A percentile compares a stretch with the other conserved stretches of the same genome.
Conservation (phyloP, 805 yeast genomes). For the Barnettozyma wickerhamii region DNA sequence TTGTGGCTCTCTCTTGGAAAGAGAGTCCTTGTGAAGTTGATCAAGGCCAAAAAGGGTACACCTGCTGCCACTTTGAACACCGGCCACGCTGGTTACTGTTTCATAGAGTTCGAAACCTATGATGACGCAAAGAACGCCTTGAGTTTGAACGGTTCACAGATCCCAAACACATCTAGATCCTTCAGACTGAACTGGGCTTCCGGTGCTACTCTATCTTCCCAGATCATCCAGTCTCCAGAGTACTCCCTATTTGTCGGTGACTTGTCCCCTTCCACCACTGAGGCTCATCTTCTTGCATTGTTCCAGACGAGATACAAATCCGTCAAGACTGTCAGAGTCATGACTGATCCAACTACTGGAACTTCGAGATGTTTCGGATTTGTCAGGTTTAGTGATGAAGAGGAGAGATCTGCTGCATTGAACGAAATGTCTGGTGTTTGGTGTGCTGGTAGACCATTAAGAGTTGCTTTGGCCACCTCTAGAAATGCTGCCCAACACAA, state of each 20-base stretch:
- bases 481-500: slow-evolving; percentile 35
- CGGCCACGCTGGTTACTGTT: slow-evolving; percentile 65
- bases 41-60: slow-evolving; percentile 44
- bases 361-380: slow-evolving; percentile 78
- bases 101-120: slow-evolving; percentile 65
- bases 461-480: slow-evolving; percentile 80
- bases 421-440: slow-evolving; percentile 74
- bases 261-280: slow-evolving; percentile 71
- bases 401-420: slow-evolving; percentile 63
- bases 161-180: slow-evolving; percentile 59
- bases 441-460: slow-evolving; percentile 72
- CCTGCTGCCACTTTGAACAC: slow-evolving; percentile 31
- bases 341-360: slow-evolving; percentile 82
- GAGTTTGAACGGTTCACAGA: slow-evolving; percentile 56
- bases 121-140: slow-evolving; percentile 69
- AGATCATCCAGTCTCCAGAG: slow-evolving; percentile 71
- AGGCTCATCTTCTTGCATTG: slow-evolving; percentile 68
- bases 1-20: slow-evolving; percentile 58
- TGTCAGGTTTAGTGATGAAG: slow-evolving; percentile 68
- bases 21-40: slow-evolving; percentile 61
- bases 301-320: slow-evolving; percentile 64
- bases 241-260: slow-evolving; percentile 81
- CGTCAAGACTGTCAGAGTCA: slow-evolving; percentile 75
- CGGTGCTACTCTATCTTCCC: slow-evolving; percentile 71
- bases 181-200: slow-evolving; percentile 83